Percentiles rank a stretch among this genome's conserved stretches.
These are phyloP conservation scores for Alectoria sarmentosa DNA, from an alignment of 495 filamentous ascomycete species.

Conservation along the genomic window DNA sequence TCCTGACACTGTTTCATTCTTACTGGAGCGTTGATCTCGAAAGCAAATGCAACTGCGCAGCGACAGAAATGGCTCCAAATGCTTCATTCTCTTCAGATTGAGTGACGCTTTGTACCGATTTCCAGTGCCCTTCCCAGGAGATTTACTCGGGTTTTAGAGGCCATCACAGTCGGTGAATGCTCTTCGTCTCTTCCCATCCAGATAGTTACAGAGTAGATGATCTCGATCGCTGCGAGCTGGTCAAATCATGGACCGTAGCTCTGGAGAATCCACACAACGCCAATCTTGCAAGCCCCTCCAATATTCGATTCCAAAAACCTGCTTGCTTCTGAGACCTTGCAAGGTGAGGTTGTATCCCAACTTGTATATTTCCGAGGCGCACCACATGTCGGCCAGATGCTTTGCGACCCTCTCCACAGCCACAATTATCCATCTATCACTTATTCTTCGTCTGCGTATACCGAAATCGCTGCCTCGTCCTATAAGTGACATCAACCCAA, in stretches of 20 bases:
- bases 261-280: no score
- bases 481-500: conserved; percentile 28
- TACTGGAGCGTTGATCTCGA: not conserved
- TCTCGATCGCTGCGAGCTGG: not conserved
- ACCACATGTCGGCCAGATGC: no score
- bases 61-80: not conserved
- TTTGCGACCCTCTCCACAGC: not conserved
- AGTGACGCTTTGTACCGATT: no score
- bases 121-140: not conserved
- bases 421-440: conserved; percentile 29
- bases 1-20: not conserved
- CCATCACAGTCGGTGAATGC: not conserved
- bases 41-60: not conserved
- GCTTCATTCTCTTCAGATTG: not conserved
- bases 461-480: conserved; percentile 81
- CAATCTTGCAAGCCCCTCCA: no score
- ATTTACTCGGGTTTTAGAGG: no score
- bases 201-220: not conserved
- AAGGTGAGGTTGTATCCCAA: no score
- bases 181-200: not conserved
- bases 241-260: no score
- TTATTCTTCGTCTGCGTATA: conserved; percentile 74
- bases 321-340: no score
- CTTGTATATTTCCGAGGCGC: no score
- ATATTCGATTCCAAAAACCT: no score